Evolutionary conservation across 108 stramenopile genomes (phyloP).

Genomic region (Parietichytrium sp.): DNA sequence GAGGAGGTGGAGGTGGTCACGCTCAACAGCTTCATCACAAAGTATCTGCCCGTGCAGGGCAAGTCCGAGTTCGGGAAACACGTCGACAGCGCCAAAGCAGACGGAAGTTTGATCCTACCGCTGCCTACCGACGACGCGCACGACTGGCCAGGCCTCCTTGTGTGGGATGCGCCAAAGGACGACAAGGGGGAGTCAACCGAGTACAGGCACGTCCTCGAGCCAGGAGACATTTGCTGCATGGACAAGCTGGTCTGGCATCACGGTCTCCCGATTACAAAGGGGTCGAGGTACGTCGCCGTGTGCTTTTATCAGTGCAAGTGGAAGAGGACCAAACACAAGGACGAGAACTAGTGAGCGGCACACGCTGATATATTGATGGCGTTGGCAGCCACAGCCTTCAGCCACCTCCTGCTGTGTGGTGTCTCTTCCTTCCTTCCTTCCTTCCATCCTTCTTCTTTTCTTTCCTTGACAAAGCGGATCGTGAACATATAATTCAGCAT

Average conservation of each 20-base stretch:
- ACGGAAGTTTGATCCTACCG: conserved; percentile 8
- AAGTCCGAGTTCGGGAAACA: conserved; percentile 18
- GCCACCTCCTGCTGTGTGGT: no score
- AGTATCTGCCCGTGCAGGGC: background rate
- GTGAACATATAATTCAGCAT: no score
- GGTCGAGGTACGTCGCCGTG: background rate
- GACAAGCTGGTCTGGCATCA: conserved; percentile 9
- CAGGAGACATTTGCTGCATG: conserved; percentile 17
- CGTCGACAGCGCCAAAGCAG: conserved; percentile 22
- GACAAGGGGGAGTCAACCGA: background rate
- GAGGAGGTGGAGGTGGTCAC: conserved; percentile 7
- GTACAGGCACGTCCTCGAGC: conserved; percentile 6
- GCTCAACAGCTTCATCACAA: background rate
- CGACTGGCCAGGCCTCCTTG: conserved; percentile 17
- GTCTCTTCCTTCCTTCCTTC: no score
- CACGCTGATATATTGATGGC: no score
- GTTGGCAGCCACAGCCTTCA: no score
- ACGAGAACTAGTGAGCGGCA: no score
- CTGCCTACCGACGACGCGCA: conserved; percentile 31
- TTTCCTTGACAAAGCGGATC: no score
- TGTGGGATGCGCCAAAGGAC: background rate
- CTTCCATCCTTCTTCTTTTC: no score
- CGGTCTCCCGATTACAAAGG: conserved; percentile 21
- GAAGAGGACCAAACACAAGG: background rate
- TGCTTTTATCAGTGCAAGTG: conserved; percentile 34